Conservation (phyloP, 2,329 filamentous ascomycete species). For the Aspergillus tubingensis region DNA sequence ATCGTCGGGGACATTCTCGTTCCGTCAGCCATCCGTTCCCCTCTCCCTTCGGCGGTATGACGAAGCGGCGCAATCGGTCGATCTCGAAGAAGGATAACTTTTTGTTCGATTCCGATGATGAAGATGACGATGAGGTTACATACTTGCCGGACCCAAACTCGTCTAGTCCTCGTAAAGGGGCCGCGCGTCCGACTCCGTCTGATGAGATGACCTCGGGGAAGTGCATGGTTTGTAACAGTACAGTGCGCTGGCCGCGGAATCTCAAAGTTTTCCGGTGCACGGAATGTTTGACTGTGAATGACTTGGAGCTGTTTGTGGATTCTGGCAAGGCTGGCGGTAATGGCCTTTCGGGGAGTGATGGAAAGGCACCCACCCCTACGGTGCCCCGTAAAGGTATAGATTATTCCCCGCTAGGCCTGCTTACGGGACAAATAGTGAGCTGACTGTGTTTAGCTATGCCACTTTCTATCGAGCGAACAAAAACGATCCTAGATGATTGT, state of each 20-base stretch:
- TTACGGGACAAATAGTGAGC: neutral
- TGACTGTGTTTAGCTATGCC: constrained; percentile 39
- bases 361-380: constrained; percentile 15
- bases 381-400: constrained; percentile 28
- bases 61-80: constrained; percentile 56
- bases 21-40: constrained; percentile 82
- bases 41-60: constrained; percentile 63
- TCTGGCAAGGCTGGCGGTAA: constrained; percentile 20
- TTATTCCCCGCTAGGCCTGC: neutral
- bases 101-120: constrained; percentile 49
- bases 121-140: constrained; percentile 30
- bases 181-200: constrained; percentile 40
- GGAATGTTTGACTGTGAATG: constrained; percentile 82
- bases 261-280: constrained; percentile 77
- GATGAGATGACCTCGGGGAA: constrained; percentile 68
- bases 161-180: constrained; percentile 43
- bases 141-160: constrained; percentile 37
- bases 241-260: constrained; percentile 75
- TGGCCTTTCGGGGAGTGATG: constrained; percentile 24
- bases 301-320: constrained; percentile 57
- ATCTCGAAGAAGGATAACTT: constrained; percentile 38
- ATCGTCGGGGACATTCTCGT: constrained; percentile 53
- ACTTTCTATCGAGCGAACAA: constrained; percentile 64
- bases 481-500: constrained; percentile 58
- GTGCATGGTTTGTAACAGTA: constrained; percentile 84